Evolutionary conservation across 2,329 filamentous ascomycete genomes (phyloP), one percentile per base, ranked within the genome.

Genomic region (Cladophialophora bantiana): DNA sequence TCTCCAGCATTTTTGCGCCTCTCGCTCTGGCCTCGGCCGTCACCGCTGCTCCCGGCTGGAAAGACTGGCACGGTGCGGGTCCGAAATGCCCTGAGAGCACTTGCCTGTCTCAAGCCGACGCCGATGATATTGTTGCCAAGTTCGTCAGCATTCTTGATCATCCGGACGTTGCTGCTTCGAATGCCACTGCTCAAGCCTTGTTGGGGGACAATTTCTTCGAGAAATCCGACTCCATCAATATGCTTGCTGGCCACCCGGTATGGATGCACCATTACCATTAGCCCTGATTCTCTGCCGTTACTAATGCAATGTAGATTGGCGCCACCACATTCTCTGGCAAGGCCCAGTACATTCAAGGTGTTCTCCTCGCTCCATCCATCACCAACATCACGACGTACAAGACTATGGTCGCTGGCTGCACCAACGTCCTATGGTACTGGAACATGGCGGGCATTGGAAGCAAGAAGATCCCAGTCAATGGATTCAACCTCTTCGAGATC

Each of bases 161-260:
- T 40, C 53, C 66, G 3, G 62, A 70, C 52, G 54, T 68, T 34
- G 13, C 42, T 31, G 63, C 68, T 40, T 48, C 69, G 48, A 68
- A 68, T 40, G 58, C 57, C 15, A 69, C 64, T 34, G 70, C 70
- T 34, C 62, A 70, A 40, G 68, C 68, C 2, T 59, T 70, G 42
- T 42, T 71, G 26, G 65, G 63, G 13, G 64, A 67, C 32, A 55
- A 45, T 12, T 70, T 68, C 57, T 62, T 67, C 53, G 68, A 70
- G 35, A 70, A 64, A 26, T 65, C 65, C 1, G 70, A 72, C 59
- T 70, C 70, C 1, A 72, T 72, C 67, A 72, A 72, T 55, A 69
- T 68, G 32, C 62, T 70, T 31, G 64, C 66, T 52, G 64, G 62
- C 7, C 53, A 61, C 42, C 68, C 68, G 2, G 69, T 70, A 69